Conservation (phyloP, 345 rosid genomes). For the Eucalyptus guilfoylei region DNA sequence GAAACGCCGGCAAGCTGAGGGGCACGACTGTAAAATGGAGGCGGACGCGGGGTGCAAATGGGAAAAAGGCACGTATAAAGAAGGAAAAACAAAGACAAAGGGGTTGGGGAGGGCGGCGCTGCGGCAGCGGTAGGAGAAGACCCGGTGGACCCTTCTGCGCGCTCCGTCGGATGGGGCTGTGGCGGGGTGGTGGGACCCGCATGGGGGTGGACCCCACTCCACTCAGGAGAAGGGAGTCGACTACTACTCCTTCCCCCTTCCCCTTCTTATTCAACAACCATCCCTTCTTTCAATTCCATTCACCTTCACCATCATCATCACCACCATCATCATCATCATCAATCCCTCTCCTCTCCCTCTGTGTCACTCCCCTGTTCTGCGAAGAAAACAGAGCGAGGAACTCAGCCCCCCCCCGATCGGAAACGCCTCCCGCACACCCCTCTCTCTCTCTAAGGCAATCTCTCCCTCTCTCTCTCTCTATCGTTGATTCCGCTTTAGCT, state of each 20-base stretch:
- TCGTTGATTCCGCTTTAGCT: background rate
- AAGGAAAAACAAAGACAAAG: too few species aligned
- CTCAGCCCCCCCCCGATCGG: background rate
- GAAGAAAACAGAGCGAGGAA: background rate
- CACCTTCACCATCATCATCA: background rate
- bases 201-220: background rate
- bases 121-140: background rate
- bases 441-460: background rate
- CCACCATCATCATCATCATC: too few species aligned
- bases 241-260: background rate
- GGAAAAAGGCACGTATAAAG: background rate
- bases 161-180: background rate
- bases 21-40: background rate
- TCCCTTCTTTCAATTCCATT: background rate
- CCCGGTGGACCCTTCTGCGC: too few species aligned
- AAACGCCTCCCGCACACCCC: background rate
- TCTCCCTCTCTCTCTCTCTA: background rate
- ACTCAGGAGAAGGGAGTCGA: background rate
- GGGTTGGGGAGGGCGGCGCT: background rate
- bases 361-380: background rate
- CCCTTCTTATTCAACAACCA: background rate
- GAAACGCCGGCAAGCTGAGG: background rate
- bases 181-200: background rate
- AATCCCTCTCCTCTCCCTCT: background rate
- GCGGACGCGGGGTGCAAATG: background rate